Conservation (phyloP, 2,329 filamentous ascomycete genomes). For the Myriosclerotinia duriaeana region DNA sequence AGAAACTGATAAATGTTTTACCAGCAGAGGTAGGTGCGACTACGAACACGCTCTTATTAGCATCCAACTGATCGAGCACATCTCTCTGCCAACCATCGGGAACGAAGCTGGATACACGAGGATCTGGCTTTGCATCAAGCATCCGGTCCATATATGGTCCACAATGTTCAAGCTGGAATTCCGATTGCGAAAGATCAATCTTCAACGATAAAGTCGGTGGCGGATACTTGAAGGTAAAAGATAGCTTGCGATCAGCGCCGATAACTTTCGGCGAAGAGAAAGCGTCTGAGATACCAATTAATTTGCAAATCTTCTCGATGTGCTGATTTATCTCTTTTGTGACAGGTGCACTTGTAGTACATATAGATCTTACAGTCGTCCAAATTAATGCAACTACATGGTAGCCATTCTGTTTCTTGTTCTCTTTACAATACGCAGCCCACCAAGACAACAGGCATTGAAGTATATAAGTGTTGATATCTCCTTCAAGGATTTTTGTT, state of each 20-base stretch:
- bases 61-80: constrained; percentile 72
- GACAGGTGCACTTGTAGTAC: constrained; percentile 42
- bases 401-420: constrained; percentile 40
- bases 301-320: constrained; percentile 39
- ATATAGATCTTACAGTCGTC: constrained; percentile 45
- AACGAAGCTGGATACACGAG: constrained; percentile 65
- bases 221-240: constrained; percentile 48
- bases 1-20: constrained; percentile 83
- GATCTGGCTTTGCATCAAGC: constrained; percentile 66
- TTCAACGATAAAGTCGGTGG: constrained; percentile 33
- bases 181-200: constrained; percentile 46
- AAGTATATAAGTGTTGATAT: constrained; percentile 48
- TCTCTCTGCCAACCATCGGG: constrained; percentile 76
- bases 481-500: constrained; percentile 37
- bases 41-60: constrained; percentile 67
- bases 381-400: constrained; percentile 50
- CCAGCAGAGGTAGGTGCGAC: constrained; percentile 77
- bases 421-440: constrained; percentile 44
- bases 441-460: constrained; percentile 51
- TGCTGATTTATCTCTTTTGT: constrained; percentile 45
- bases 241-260: constrained; percentile 43
- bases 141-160: constrained; percentile 75
- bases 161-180: constrained; percentile 67
- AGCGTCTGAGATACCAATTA: constrained; percentile 41
- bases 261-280: constrained; percentile 31